Conservation (phyloP, 2,329 filamentous ascomycete species). For the Paraconiothyrium brasiliense region DNA sequence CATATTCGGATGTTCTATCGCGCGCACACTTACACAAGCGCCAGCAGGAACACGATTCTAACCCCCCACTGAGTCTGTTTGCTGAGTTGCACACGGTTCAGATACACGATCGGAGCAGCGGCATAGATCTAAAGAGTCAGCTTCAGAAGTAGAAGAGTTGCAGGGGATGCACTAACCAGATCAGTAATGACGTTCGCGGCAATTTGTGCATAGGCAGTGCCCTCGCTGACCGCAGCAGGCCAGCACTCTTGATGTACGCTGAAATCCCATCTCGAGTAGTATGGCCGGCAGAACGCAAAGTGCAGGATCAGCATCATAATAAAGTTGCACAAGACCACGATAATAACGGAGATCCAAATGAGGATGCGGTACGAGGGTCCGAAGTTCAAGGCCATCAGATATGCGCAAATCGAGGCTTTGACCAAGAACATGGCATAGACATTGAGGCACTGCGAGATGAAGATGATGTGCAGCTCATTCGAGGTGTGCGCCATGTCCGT, state of each 20-base stretch:
- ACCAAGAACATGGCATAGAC: conserved; percentile 25
- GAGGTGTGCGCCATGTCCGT: conserved; percentile 2
- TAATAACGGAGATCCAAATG: conserved; percentile 17
- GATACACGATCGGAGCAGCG: conserved; percentile 21
- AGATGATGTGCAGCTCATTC: conserved; percentile 17
- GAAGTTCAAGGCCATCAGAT: conserved; percentile 26
- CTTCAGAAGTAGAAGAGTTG: not conserved
- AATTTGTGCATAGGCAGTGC: conserved; percentile 19
- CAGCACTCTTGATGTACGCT: conserved; percentile 19
- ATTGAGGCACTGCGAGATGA: conserved; percentile 19
- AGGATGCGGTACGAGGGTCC: conserved; percentile 17
- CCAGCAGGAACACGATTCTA: conserved; percentile 19
- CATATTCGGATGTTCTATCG: not conserved
- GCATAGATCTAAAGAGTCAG: conserved; percentile 20
- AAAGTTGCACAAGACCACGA: conserved; percentile 19
- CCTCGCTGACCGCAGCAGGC: conserved; percentile 12
- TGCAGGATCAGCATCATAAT: conserved; percentile 11
- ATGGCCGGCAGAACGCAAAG: conserved; percentile 17
- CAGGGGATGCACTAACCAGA: conserved; percentile 6
- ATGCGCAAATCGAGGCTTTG: conserved; percentile 25
- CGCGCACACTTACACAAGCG: conserved; percentile 20
- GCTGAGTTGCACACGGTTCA: conserved; percentile 18
- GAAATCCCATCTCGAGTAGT: conserved; percentile 16
- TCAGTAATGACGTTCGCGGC: conserved; percentile 22
- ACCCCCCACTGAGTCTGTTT: conserved; percentile 22